phyloP scores from a whole-genome alignment of 257 asterid genomes.

The Solanum chmielewskii region DNA sequence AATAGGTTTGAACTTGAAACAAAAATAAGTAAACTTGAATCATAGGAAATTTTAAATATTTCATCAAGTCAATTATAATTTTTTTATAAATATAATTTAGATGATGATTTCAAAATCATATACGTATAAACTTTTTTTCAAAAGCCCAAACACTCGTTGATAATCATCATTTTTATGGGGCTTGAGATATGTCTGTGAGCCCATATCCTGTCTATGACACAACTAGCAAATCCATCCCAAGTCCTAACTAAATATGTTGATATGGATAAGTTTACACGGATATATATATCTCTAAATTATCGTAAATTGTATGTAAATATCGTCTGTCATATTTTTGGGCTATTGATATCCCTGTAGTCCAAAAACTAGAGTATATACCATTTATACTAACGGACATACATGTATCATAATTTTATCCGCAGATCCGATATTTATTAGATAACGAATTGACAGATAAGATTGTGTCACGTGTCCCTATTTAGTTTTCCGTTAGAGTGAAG shows the following conservation, averaged over 20 bases:
- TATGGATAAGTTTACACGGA: too few species aligned
- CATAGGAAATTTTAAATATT: background rate
- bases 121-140: background rate
- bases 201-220: background rate
- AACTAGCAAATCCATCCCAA: background rate
- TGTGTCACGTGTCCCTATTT: too few species aligned
- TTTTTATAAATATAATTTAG: background rate
- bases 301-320: too few species aligned
- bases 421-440: too few species aligned
- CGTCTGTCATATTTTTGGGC: too few species aligned
- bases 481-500: too few species aligned
- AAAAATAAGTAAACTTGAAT: background rate
- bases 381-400: too few species aligned
- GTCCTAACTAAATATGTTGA: background rate
- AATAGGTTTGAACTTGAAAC: background rate
- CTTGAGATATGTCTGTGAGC: background rate
- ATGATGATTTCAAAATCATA: background rate
- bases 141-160: background rate
- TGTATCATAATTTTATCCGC: too few species aligned
- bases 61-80: background rate
- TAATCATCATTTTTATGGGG: background rate
- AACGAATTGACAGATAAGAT: too few species aligned
- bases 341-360: accelerated
- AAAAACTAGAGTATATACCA: too few species aligned
- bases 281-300: too few species aligned